These are phyloP conservation scores for Incumbomyces lentus DNA, from an alignment of 2,329 filamentous ascomycete species.

Conservation along the genomic window DNA sequence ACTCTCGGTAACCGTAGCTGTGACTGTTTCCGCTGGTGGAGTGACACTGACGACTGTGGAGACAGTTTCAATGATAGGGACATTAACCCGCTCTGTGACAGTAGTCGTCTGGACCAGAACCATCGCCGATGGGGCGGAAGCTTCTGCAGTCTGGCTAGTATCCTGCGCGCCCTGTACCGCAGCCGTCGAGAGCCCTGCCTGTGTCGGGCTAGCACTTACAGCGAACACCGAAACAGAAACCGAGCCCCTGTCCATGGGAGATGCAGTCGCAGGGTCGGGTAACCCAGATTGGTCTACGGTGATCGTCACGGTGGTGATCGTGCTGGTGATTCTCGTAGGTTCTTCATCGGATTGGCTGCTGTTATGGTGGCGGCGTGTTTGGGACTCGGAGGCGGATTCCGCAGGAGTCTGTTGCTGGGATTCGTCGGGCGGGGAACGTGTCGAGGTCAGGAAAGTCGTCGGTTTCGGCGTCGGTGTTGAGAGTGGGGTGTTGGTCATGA, in stretches of 20 bases:
- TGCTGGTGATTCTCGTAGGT: not conserved
- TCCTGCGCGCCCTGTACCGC: too few relatives aligned
- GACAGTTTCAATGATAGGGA: conserved; percentile 1
- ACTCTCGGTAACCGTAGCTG: conserved; percentile 8
- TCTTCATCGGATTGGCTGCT: not conserved
- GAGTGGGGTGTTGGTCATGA: not conserved
- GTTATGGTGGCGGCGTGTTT: not conserved
- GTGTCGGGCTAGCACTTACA: too few relatives aligned
- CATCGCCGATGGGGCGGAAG: not conserved
- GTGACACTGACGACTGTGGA: not conserved
- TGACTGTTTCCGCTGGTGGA: conserved; percentile 6
- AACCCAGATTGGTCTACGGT: not conserved
- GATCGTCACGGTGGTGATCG: not conserved
- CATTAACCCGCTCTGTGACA: conserved; percentile 1
- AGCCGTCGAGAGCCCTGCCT: too few relatives aligned
- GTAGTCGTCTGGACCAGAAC: conserved; percentile 5
- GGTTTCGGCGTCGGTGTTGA: not conserved
- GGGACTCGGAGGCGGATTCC: not conserved
- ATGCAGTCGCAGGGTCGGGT: not conserved
- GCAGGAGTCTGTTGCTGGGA: not conserved
- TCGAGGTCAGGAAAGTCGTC: not conserved
- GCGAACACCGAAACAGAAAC: too few relatives aligned
- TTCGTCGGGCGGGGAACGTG: not conserved
- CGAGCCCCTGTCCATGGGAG: not conserved
- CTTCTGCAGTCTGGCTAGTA: too few relatives aligned